phyloP scores from a whole-genome alignment of 2,329 filamentous ascomycete genomes.

The Trichoderma lentiforme region DNA sequence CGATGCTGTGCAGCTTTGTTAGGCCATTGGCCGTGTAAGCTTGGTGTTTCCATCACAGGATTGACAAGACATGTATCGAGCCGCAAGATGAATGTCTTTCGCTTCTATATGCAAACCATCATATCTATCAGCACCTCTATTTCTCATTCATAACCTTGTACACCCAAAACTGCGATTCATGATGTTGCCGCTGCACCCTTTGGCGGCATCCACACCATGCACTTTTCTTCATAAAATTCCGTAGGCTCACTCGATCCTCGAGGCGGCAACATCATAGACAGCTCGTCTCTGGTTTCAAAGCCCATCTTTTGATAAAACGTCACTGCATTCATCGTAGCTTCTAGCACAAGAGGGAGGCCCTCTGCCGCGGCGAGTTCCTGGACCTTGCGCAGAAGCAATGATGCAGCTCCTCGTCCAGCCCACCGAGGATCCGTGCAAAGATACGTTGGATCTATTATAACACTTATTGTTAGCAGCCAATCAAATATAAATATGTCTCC shows the following conservation, averaged over 20 bases:
- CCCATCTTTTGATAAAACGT: conserved; percentile 38
- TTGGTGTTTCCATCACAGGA: neutral
- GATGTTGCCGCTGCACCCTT: neutral
- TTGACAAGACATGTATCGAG: neutral
- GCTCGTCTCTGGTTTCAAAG: conserved; percentile 31
- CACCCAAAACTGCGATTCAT: neutral
- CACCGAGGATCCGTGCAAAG: conserved; percentile 38
- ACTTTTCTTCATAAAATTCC: conserved; percentile 34
- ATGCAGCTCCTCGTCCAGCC: conserved; percentile 36
- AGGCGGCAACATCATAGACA: conserved; percentile 36
- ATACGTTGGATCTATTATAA: conserved; percentile 35
- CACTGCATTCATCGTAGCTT: conserved; percentile 39
- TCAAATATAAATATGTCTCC: neutral
- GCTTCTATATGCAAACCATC: neutral
- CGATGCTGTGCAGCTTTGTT: neutral
- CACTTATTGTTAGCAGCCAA: neutral
- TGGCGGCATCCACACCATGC: conserved; percentile 32
- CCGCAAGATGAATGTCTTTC: neutral
- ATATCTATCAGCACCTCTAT: neutral
- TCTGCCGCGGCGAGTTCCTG: conserved; percentile 32
- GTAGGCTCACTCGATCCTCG: conserved; percentile 28
- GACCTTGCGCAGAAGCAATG: conserved; percentile 33
- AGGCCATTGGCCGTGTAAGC: neutral
- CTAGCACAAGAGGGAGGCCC: conserved; percentile 35
- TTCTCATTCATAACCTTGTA: neutral